Evolutionary conservation across 139 green algal species (phyloP).

Genomic region (Volvox africanus): DNA sequence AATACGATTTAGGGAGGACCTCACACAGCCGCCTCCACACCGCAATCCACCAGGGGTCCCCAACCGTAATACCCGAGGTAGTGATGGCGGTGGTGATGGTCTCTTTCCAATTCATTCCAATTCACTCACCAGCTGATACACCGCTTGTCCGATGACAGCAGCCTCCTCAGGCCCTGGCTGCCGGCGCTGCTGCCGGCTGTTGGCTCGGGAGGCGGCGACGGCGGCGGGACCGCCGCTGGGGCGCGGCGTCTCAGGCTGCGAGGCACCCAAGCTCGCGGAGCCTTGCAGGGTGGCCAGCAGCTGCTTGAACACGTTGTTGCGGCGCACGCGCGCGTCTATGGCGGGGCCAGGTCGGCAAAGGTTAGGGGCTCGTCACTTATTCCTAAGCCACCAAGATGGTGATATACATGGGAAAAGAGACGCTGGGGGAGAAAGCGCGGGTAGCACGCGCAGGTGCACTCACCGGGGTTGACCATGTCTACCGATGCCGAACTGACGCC

Average conservation of each 20-base stretch:
- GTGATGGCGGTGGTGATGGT: not conserved
- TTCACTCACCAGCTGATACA: constrained; percentile 26
- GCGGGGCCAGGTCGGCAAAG: not conserved
- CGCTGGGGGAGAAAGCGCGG: too few relatives aligned
- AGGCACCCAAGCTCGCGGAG: not conserved
- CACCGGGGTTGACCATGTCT: constrained; percentile 11
- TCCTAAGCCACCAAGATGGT: too few relatives aligned
- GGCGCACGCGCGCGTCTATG: not conserved
- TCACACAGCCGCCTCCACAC: not conserved
- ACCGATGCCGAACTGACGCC: constrained; percentile 12
- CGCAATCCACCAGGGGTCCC: not conserved
- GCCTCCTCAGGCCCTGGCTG: constrained; percentile 38
- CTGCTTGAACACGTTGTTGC: constrained; percentile 39
- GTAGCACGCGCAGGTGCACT: not conserved
- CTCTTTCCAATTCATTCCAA: not conserved
- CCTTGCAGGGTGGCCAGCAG: constrained; percentile 5
- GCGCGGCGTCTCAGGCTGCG: constrained; percentile 11
- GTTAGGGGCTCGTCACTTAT: not conserved
- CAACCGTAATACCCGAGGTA: too few relatives aligned
- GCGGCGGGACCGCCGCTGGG: not conserved
- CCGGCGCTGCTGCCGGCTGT: not conserved
- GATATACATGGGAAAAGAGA: too few relatives aligned
- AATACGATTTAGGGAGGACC: not conserved
- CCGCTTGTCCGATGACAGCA: constrained; percentile 20
- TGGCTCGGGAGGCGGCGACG: not conserved